Conservation (phyloP, 305 asterid genomes). For the Fraxinus angustifolia region DNA sequence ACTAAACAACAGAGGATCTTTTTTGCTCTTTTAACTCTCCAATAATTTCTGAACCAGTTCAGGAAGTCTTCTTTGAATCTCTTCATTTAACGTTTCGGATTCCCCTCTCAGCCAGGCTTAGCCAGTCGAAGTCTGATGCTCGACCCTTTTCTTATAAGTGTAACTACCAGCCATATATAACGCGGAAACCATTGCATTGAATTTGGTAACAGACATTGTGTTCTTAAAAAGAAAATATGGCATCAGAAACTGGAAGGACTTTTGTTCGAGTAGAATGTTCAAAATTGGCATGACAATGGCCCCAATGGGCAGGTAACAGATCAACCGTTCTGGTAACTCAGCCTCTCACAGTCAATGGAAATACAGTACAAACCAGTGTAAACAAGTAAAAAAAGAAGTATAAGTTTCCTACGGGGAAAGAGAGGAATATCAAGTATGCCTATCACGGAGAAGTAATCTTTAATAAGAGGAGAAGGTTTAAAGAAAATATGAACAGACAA, state of each 20-base stretch:
- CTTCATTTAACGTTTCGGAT: too few species aligned
- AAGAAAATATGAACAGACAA: neutral
- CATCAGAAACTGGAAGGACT: constrained; percentile 47
- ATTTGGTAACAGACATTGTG: constrained; percentile 56
- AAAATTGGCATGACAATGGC: constrained; percentile 45
- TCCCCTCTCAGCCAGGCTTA: constrained; percentile 27
- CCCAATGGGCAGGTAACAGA: constrained; percentile 29
- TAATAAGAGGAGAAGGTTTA: neutral
- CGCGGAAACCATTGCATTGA: constrained; percentile 52
- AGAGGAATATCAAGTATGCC: constrained; percentile 23
- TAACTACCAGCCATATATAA: constrained; percentile 49
- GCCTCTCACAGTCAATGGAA: constrained; percentile 48
- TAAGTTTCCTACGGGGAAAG: constrained; percentile 42
- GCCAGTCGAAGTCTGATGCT: constrained; percentile 70
- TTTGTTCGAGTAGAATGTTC: constrained; percentile 44
- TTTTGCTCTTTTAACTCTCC: constrained; percentile 41
- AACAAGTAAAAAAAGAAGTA: constrained; percentile 42
- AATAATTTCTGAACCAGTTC: constrained; percentile 27
- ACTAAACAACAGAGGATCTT: constrained; percentile 24
- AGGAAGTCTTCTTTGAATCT: neutral
- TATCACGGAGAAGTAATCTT: neutral
- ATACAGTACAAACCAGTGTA: constrained; percentile 9
- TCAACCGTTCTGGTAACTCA: constrained; percentile 45
- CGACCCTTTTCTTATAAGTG: constrained; percentile 51
- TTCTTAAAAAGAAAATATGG: constrained; percentile 50